A percentile compares a stretch with the other conserved stretches of the same genome.
These are phyloP conservation scores for Asterionellopsis glacialis DNA, from an alignment of 108 stramenopile genomes.

Conservation along the genomic window DNA sequence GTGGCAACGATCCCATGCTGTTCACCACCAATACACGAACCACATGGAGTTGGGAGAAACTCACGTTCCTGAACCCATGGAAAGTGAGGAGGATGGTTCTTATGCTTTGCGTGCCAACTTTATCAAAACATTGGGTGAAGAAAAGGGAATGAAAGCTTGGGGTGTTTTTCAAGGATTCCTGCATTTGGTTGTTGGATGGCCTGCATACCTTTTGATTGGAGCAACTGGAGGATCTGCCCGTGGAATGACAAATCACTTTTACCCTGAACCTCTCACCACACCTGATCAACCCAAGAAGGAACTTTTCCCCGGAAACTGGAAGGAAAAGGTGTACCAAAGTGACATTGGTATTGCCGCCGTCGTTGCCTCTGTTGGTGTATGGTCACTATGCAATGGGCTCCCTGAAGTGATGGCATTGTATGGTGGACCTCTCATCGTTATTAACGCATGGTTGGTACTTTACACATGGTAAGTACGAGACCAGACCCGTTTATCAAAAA, in stretches of 20 bases:
- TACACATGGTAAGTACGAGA: slow-evolving; percentile 84
- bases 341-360: slow-evolving; percentile 87
- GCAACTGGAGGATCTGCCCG: slow-evolving; percentile 75
- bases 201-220: slow-evolving; percentile 78
- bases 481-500: background rate
- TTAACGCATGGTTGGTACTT: slow-evolving; percentile 95
- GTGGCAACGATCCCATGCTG: slow-evolving; percentile 93
- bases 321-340: slow-evolving; percentile 83
- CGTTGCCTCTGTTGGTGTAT: slow-evolving; percentile 52
- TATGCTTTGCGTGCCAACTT: slow-evolving; percentile 33
- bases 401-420: slow-evolving; percentile 84
- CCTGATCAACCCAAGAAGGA: slow-evolving; percentile 77
- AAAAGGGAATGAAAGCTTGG: slow-evolving; percentile 59
- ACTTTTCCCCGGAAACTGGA: slow-evolving; percentile 86
- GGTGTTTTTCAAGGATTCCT: slow-evolving; percentile 66
- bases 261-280: slow-evolving; percentile 54
- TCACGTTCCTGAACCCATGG: slow-evolving; percentile 63
- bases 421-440: slow-evolving; percentile 89
- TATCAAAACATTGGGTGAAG: slow-evolving; percentile 46
- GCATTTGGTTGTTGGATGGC: slow-evolving; percentile 82
- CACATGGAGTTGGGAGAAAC: slow-evolving; percentile 95
- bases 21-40: slow-evolving; percentile 96
- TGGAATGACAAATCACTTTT: slow-evolving; percentile 75
- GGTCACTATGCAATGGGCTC: slow-evolving; percentile 68
- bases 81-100: slow-evolving; percentile 27